Evolutionary conservation across 371 early-diverging fungal genomes (phyloP).

Genomic region (Gilbertella persicaria): DNA sequence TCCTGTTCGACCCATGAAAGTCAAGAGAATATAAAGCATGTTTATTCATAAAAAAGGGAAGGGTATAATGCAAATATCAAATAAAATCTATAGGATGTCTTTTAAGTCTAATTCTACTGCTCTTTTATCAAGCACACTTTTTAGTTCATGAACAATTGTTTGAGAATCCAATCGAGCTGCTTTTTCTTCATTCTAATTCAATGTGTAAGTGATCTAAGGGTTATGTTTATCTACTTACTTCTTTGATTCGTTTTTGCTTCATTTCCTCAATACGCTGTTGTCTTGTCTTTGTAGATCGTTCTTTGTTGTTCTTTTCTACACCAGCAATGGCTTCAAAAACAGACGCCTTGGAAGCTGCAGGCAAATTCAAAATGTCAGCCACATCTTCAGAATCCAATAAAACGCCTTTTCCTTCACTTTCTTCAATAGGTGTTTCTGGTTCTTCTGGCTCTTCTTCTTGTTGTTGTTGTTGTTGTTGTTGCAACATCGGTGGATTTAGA

Average conservation of each 20-base stretch:
- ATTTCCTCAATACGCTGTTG: constrained; percentile 61
- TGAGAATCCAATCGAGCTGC: constrained; percentile 39
- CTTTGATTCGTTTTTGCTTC: constrained; percentile 50
- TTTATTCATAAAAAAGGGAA: not conserved
- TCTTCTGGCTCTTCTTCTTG: constrained; percentile 7
- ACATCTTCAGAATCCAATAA: constrained; percentile 37
- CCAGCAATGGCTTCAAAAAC: constrained; percentile 51
- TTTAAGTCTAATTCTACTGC: constrained; percentile 37
- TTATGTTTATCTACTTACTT: no score
- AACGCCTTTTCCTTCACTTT: constrained; percentile 28
- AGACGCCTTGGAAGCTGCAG: constrained; percentile 42
- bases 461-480: not conserved
- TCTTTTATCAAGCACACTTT: constrained; percentile 59
- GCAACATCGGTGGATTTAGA: constrained; percentile 3
- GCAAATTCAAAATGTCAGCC: constrained; percentile 36
- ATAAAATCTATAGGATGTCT: not conserved
- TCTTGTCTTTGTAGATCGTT: constrained; percentile 49
- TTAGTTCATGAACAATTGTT: constrained; percentile 67
- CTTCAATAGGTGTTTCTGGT: constrained; percentile 15
- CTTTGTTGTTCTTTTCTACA: constrained; percentile 31
- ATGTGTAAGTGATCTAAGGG: no score
- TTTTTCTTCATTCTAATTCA: constrained; percentile 34
- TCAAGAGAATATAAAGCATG: constrained; percentile 18
- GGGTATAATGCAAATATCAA: not conserved
- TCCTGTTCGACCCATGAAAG: constrained; percentile 36